Percentiles rank a stretch among this genome's conserved stretches.
These are phyloP conservation scores for Pestalotiopsis sp. DNA, from an alignment of 2,329 filamentous ascomycete genomes.

Conservation along the genomic window DNA sequence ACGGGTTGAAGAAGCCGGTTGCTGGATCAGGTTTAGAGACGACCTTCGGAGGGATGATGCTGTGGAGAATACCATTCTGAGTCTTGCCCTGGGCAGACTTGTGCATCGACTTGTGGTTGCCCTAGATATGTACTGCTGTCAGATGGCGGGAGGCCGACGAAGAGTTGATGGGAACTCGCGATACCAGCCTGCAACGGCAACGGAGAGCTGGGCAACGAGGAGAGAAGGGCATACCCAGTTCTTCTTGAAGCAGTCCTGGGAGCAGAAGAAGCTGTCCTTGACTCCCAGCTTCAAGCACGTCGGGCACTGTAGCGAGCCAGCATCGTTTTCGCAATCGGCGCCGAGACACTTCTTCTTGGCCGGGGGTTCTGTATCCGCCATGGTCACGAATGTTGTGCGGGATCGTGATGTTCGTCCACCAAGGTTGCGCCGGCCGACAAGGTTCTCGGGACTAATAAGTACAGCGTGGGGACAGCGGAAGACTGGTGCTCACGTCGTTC, in stretches of 20 bases:
- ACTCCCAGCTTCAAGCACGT: slow-evolving; percentile 89
- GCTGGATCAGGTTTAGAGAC: slow-evolving; percentile 91
- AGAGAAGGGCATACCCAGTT: slow-evolving; percentile 78
- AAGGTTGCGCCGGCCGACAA: not conserved
- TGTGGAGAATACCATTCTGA: slow-evolving; percentile 71
- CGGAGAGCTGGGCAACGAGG: slow-evolving; percentile 8
- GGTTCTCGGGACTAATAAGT: not conserved
- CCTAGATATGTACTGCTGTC: slow-evolving; percentile 46
- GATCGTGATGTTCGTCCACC: not conserved
- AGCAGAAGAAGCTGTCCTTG: slow-evolving; percentile 94
- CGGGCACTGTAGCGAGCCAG: slow-evolving; percentile 85
- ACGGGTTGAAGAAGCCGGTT: slow-evolving; percentile 89
- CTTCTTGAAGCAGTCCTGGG: slow-evolving; percentile 97
- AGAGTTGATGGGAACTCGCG: slow-evolving; percentile 6
- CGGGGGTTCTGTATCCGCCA: slow-evolving; percentile 51
- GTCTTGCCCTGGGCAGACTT: slow-evolving; percentile 60
- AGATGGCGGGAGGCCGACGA: not conserved
- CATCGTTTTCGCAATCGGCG: slow-evolving; percentile 82
- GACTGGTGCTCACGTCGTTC: not conserved
- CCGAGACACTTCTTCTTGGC: slow-evolving; percentile 75
- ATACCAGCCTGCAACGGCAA: not conserved
- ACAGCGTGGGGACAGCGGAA: too few species aligned
- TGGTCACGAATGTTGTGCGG: slow-evolving; percentile 15
- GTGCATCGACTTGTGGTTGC: slow-evolving; percentile 80
- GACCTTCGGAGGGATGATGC: slow-evolving; percentile 75